Conservation (phyloP, 2,329 filamentous ascomycete species). For the Arthrobotrys iridis region DNA sequence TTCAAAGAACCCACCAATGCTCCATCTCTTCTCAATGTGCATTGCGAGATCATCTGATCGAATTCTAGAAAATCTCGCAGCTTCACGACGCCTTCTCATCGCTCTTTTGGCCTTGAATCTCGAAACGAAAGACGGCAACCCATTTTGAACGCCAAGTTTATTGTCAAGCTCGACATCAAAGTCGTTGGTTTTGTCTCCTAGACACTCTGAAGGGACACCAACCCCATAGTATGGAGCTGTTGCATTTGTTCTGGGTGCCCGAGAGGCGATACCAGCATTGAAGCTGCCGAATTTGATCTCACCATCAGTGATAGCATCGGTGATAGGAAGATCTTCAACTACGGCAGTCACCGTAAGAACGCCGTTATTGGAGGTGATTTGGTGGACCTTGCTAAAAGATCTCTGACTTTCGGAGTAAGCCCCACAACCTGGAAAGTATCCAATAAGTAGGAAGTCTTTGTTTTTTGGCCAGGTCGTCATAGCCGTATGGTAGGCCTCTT, state of each 20-base stretch:
- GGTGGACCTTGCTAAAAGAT: constrained; percentile 44
- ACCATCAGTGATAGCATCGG: constrained; percentile 37
- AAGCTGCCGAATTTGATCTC: constrained; percentile 51
- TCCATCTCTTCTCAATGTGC: constrained; percentile 38
- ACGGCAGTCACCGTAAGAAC: constrained; percentile 20
- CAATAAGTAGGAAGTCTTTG: constrained; percentile 36
- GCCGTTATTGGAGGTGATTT: neutral
- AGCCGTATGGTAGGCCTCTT: constrained; percentile 28
- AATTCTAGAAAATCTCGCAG: constrained; percentile 16
- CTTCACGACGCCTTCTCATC: constrained; percentile 28
- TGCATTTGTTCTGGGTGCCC: constrained; percentile 1
- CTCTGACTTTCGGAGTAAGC: constrained; percentile 16
- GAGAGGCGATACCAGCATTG: constrained; percentile 3
- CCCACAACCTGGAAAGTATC: constrained; percentile 36
- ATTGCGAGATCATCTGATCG: neutral
- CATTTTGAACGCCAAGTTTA: constrained; percentile 11
- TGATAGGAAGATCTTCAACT: constrained; percentile 20
- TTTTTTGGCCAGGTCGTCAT: constrained; percentile 29
- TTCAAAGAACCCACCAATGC: constrained; percentile 43
- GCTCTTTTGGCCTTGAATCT: constrained; percentile 23
- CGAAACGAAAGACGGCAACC: constrained; percentile 1
- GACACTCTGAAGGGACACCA: constrained; percentile 36
- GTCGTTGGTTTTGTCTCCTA: constrained; percentile 32
- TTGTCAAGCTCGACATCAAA: constrained; percentile 40
- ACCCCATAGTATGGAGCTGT: constrained; percentile 34